Conservation (phyloP, 2,329 filamentous ascomycete species). For the Raffaelea ambrosiae region DNA sequence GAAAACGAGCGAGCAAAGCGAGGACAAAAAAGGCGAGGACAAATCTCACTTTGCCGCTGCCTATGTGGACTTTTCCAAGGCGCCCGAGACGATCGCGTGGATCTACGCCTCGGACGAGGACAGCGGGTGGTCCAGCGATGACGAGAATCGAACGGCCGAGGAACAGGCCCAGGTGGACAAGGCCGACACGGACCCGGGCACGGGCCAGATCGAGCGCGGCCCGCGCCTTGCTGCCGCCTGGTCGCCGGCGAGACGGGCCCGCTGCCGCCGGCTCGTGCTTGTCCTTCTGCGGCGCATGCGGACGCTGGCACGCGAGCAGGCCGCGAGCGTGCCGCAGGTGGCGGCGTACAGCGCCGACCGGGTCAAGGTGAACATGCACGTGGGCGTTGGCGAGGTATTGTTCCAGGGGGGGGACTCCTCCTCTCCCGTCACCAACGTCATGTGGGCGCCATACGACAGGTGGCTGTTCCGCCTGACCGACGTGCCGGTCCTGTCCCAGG, state of each 20-base stretch:
- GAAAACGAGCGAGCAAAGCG: no score
- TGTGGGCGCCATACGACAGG: constrained; percentile 39
- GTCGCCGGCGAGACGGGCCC: constrained; percentile 8
- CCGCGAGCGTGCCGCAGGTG: constrained; percentile 12
- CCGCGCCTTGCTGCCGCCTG: background rate
- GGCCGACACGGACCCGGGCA: constrained; percentile 11
- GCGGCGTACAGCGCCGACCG: constrained; percentile 10
- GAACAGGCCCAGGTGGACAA: background rate
- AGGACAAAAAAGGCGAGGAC: constrained; percentile 13
- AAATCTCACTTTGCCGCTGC: constrained; percentile 41
- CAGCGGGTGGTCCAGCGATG: constrained; percentile 4
- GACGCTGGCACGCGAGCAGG: constrained; percentile 14
- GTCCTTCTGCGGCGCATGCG: constrained; percentile 19
- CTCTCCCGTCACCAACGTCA: constrained; percentile 14
- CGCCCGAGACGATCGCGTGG: constrained; percentile 58
- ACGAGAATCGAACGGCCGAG: constrained; percentile 10
- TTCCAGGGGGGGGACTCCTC: constrained; percentile 1
- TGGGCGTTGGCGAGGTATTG: constrained; percentile 23
- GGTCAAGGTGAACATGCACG: constrained; percentile 33
- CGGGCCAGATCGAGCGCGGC: constrained; percentile 13
- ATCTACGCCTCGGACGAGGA: constrained; percentile 48
- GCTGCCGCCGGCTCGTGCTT: constrained; percentile 20
- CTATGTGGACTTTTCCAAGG: constrained; percentile 51
- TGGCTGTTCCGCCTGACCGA: constrained; percentile 45
- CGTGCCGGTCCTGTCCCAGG: constrained; percentile 29